Evolutionary conservation across 2,329 filamentous ascomycete genomes (phyloP), one percentile per base, ranked within the genome.

Genomic region (Diplocarpon mali): DNA sequence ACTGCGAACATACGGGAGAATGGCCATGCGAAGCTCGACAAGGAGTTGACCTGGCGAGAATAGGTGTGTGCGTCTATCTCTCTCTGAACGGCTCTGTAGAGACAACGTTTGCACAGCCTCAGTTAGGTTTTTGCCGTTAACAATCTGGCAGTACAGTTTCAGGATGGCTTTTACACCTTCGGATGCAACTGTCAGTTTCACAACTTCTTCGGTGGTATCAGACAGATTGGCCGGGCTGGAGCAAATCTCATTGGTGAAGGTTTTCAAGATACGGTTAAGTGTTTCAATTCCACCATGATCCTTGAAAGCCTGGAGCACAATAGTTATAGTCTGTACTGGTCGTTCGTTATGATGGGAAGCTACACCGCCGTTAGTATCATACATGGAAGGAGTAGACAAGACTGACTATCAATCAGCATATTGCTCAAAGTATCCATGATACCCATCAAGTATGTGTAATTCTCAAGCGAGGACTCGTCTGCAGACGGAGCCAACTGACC

Each of bases 281-380:
- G 78, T 72, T 8, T 79, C 73, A 47, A 98, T 72, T 0, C 92
- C 90, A 32, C 78, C 80, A 38, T 79, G 75, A 48, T 86, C 80
- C 62, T 89, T 90, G 68, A 98, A 95, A 1, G 87, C 84, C 44
- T 89, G 74, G 17, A 98, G 71, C 30, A 96, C 80, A 24, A 92
- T 74, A 35, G 87, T 83, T 42, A 83, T 75, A 12, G 80, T 70
- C 50, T 78, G 75, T 8, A 67, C 57, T 13, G 56, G 53, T 11
- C 59, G 56, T 17, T 67, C 56, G 57, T 58, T 53, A 31, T 55
- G 47, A n/a, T 45, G 53, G 29, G 53, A 43, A 28, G 42, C 38
- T 53, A 37, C 9, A 31, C 12, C 28, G 17, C 11, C 29, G 15
- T 51, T 40, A 44, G 24, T 45, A 15, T 9, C 15, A 31, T 2